phyloP scores from a whole-genome alignment of 2,329 filamentous ascomycete species.

The Pseudogymnoascus verrucosus region DNA sequence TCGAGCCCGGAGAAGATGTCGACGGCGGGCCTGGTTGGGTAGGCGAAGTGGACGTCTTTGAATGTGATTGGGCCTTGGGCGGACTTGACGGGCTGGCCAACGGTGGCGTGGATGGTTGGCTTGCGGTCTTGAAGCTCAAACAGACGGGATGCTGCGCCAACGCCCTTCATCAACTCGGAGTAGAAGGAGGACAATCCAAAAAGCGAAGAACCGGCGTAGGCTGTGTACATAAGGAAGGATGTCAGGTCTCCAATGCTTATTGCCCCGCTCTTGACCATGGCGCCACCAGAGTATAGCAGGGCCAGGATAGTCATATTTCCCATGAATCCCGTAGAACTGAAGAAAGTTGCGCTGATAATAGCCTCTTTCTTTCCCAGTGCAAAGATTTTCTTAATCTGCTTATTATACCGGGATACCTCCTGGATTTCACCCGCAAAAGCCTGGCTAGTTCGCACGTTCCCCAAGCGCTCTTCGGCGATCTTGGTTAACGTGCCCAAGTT shows the following conservation, averaged over 20 bases:
- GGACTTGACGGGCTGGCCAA: slow-evolving; percentile 68
- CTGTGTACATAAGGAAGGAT: slow-evolving; percentile 97
- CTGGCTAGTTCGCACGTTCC: slow-evolving; percentile 93
- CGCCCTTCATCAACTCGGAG: slow-evolving; percentile 97
- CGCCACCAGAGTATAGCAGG: slow-evolving; percentile 81
- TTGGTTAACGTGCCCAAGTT: slow-evolving; percentile 90
- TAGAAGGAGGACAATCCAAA: slow-evolving; percentile 95
- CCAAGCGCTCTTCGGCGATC: slow-evolving; percentile 94
- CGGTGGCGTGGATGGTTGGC: slow-evolving; percentile 79
- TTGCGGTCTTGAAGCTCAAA: slow-evolving; percentile 93
- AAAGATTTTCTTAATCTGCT: slow-evolving; percentile 87
- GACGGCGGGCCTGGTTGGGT: slow-evolving; percentile 88
- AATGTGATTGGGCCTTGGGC: slow-evolving; percentile 87
- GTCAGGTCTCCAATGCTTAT: slow-evolving; percentile 90
- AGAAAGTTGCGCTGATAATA: slow-evolving; percentile 84
- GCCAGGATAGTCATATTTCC: slow-evolving; percentile 95
- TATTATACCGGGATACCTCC: slow-evolving; percentile 86
- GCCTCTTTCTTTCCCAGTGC: slow-evolving; percentile 80
- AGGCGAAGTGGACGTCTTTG: slow-evolving; percentile 76
- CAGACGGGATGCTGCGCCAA: slow-evolving; percentile 88
- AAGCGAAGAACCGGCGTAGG: slow-evolving; percentile 74
- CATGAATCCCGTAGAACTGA: slow-evolving; percentile 76
- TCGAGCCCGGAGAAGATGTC: slow-evolving; percentile 80
- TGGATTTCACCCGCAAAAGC: slow-evolving; percentile 90
- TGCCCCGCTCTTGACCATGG: slow-evolving; percentile 76